phyloP scores from a whole-genome alignment of 1,284 basidiomycete genomes.

The Heterobasidion irregulare region DNA sequence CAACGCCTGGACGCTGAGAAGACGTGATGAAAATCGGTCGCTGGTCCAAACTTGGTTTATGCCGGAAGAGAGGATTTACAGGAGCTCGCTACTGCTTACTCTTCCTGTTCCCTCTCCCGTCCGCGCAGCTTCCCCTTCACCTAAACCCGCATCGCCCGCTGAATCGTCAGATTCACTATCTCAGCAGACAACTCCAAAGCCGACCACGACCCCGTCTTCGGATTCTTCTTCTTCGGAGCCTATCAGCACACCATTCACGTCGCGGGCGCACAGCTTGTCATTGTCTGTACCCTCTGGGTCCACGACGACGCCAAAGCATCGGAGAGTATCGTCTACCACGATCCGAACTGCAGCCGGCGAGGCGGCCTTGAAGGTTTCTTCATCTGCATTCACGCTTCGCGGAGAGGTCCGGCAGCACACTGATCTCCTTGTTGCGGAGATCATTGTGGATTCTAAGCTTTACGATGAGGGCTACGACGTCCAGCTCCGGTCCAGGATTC shows the following conservation, averaged over 20 bases:
- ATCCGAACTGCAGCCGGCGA: conserved; percentile 24
- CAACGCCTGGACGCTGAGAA: conserved; percentile 46
- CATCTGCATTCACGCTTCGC: conserved; percentile 50
- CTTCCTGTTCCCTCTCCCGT: conserved; percentile 1
- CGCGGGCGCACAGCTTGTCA: neutral
- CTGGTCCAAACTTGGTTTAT: conserved; percentile 44
- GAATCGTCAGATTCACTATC: neutral
- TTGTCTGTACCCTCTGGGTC: conserved; percentile 9
- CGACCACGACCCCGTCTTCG: neutral
- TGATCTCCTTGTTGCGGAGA: conserved; percentile 62
- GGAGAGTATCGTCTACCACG: conserved; percentile 13
- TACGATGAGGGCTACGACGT: conserved; percentile 68
- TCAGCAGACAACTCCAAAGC: conserved; percentile 1
- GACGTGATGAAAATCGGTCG: conserved; percentile 46
- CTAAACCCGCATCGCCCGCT: conserved; percentile 6
- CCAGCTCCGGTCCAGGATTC: conserved; percentile 35
- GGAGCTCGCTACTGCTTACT: conserved; percentile 36
- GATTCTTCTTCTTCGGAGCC: neutral
- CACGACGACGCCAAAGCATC: conserved; percentile 7
- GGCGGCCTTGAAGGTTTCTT: conserved; percentile 21
- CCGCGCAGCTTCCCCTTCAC: neutral
- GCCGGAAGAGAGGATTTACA: conserved; percentile 40
- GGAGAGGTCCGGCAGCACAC: conserved; percentile 46
- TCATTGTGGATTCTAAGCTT: conserved; percentile 69
- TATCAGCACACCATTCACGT: neutral